phyloP scores from a whole-genome alignment of 768 basidiomycete species.

The Pisolithus orientalis region DNA sequence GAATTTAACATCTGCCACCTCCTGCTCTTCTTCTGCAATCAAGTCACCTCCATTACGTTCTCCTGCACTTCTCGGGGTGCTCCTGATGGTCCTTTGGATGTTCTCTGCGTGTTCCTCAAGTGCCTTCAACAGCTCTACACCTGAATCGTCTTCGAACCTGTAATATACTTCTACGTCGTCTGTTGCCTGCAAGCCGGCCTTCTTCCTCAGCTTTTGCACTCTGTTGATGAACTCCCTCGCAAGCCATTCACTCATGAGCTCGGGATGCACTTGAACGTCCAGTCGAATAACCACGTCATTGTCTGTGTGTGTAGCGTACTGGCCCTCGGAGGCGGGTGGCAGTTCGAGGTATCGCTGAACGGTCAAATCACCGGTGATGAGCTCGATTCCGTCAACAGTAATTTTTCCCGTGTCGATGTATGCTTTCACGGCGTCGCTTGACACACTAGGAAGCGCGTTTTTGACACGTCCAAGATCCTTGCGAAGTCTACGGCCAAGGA shows the following conservation, averaged over 20 bases:
- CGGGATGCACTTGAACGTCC: slow-evolving; percentile 82
- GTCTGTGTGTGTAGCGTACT: slow-evolving; percentile 82
- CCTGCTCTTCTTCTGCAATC: slow-evolving; percentile 83
- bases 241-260: slow-evolving; percentile 83
- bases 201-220: slow-evolving; percentile 92
- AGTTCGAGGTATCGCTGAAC: slow-evolving; percentile 90
- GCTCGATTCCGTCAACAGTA: slow-evolving; percentile 82
- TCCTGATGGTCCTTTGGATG: slow-evolving; percentile 70
- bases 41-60: slow-evolving; percentile 44
- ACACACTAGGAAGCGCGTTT: slow-evolving; percentile 72
- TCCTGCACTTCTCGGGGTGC: slow-evolving; percentile 55
- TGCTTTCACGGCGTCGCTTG: slow-evolving; percentile 76
- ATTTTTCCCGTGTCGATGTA: slow-evolving; percentile 74
- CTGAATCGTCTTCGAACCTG: slow-evolving; percentile 62
- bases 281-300: slow-evolving; percentile 92
- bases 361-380: slow-evolving; percentile 84
- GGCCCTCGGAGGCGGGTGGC: slow-evolving; percentile 49
- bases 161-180: slow-evolving; percentile 92
- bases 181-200: slow-evolving; percentile 90
- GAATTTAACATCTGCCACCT: slow-evolving; percentile 76
- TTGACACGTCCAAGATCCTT: slow-evolving; percentile 89
- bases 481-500: slow-evolving; percentile 87
- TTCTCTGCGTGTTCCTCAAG: slow-evolving; percentile 61
- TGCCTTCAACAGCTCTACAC: slow-evolving; percentile 57
- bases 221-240: slow-evolving; percentile 88